Conservation (phyloP, 2,329 filamentous ascomycete species). For the Xylaria sp. region DNA sequence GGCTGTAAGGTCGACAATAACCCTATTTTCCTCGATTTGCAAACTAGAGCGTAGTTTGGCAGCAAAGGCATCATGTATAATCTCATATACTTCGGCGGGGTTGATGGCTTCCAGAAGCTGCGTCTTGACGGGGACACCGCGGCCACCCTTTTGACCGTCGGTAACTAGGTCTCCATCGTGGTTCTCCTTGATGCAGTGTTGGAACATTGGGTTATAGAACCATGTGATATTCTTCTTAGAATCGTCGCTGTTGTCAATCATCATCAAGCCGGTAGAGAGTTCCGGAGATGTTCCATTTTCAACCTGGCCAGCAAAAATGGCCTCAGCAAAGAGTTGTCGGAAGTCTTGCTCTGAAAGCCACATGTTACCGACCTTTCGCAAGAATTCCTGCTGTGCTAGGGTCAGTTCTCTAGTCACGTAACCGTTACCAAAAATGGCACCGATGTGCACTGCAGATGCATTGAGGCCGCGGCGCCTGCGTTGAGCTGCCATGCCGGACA, state of each 20-base stretch:
- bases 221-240: slow-evolving; percentile 13
- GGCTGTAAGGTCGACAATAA: slow-evolving; percentile 38
- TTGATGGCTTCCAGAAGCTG: slow-evolving; percentile 22
- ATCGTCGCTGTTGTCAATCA: slow-evolving; percentile 22
- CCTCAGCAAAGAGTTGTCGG: slow-evolving; percentile 39
- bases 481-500: slow-evolving; percentile 47
- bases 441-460: slow-evolving; percentile 46
- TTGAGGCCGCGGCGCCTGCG: slow-evolving; percentile 45
- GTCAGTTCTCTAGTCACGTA: slow-evolving; percentile 43
- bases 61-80: slow-evolving; percentile 31
- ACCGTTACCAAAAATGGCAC: slow-evolving; percentile 43
- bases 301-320: slow-evolving; percentile 32
- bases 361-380: slow-evolving; percentile 34
- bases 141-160: not conserved
- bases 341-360: slow-evolving; percentile 40
- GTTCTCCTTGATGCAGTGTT: slow-evolving; percentile 14
- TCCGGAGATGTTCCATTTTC: slow-evolving; percentile 16
- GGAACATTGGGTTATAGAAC: slow-evolving; percentile 26
- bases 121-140: slow-evolving; percentile 2
- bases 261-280: slow-evolving; percentile 32
- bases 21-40: slow-evolving; percentile 10
- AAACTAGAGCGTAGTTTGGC: slow-evolving; percentile 23
- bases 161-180: not conserved
- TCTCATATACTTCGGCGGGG: slow-evolving; percentile 16
- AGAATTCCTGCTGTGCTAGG: slow-evolving; percentile 34